Conservation (phyloP, 495 filamentous ascomycete genomes). For the Aspergillus ostianus region DNA sequence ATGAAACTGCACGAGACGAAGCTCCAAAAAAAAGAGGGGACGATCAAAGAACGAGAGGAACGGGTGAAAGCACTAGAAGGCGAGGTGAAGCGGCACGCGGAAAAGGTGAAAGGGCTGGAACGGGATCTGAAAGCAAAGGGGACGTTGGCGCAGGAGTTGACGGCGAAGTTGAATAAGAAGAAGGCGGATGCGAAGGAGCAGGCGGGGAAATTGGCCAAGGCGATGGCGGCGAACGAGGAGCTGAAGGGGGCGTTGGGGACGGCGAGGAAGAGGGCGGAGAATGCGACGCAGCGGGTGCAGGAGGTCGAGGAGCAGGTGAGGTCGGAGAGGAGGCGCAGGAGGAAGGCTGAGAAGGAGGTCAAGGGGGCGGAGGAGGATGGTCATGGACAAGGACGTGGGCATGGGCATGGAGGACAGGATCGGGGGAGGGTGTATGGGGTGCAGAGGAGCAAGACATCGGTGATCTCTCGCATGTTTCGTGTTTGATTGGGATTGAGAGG, state of each 20-base stretch:
- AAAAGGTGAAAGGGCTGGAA: not conserved
- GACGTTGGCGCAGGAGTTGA: not conserved
- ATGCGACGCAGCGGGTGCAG: not conserved
- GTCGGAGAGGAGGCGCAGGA: not conserved
- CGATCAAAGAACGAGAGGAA: not conserved
- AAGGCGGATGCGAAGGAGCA: not conserved
- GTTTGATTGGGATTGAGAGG: not conserved
- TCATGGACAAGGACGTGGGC: not conserved
- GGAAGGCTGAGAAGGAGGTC: not conserved
- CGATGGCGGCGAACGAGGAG: not conserved
- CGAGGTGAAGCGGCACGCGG: not conserved
- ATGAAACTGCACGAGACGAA: not conserved
- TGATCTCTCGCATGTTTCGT: not conserved
- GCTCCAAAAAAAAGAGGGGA: not conserved
- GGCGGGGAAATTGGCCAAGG: not conserved
- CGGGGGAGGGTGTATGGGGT: not conserved
- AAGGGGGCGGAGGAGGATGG: not conserved
- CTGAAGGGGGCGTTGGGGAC: not conserved
- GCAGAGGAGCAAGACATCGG: not conserved
- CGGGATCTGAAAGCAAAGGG: not conserved
- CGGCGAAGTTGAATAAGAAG: not conserved
- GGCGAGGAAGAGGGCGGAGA: not conserved
- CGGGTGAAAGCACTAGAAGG: not conserved
- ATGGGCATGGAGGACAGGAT: not conserved
- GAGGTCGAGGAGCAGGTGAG: not conserved